phyloP scores from a whole-genome alignment of 805 yeast genomes.

The Suhomyces tanzawaensis region DNA sequence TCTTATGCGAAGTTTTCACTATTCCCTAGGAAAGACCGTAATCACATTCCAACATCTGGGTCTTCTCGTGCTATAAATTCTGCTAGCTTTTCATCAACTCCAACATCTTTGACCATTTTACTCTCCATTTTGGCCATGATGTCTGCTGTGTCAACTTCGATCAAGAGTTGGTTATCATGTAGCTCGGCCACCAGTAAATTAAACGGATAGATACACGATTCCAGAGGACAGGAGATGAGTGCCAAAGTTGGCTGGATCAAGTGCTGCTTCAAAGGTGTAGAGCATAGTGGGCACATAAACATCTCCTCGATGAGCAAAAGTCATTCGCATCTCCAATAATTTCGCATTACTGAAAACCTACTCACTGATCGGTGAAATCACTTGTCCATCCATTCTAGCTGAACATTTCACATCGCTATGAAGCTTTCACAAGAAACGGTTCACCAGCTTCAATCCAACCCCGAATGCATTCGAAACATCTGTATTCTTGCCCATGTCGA shows the following conservation, averaged over 20 bases:
- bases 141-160: conserved; percentile 19
- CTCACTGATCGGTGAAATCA: not conserved
- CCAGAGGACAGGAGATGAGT: conserved; percentile 27
- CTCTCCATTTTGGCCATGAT: conserved; percentile 25
- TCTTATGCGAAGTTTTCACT: too few relatives aligned
- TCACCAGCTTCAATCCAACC: conserved; percentile 63
- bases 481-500: conserved; percentile 98
- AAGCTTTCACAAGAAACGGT: conserved; percentile 65
- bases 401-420: conserved; percentile 25
- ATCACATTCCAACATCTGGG: conserved; percentile 8
- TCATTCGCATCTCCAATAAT: not conserved
- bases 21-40: too few relatives aligned
- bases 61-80: conserved; percentile 24
- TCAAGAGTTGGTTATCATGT: conserved; percentile 21
- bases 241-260: conserved; percentile 27
- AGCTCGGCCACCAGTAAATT: conserved; percentile 29
- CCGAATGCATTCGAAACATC: conserved; percentile 75
- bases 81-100: conserved; percentile 25
- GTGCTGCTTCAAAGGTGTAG: conserved; percentile 20
- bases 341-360: too few relatives aligned
- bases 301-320: not conserved
- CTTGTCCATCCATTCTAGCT: not conserved
- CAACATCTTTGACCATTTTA: conserved; percentile 23
- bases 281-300: conserved; percentile 29
- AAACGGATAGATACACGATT: conserved; percentile 32